Evolutionary conservation across 2,329 filamentous ascomycete genomes (phyloP).

Genomic region (Lachnellula occidentalis): DNA sequence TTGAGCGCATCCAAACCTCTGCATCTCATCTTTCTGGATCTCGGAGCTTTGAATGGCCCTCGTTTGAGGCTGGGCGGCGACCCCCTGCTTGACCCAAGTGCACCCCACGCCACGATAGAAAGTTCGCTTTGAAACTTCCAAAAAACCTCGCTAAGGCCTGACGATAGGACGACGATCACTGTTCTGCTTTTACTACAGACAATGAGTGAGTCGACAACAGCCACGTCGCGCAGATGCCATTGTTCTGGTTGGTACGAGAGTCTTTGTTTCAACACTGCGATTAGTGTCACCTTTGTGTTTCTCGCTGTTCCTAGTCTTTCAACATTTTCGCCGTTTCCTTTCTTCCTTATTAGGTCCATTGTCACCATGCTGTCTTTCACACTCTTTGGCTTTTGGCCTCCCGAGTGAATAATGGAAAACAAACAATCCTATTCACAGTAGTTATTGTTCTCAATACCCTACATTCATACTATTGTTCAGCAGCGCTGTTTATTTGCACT

Average conservation of each 20-base stretch:
- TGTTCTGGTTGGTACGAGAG: constrained; percentile 8
- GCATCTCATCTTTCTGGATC: constrained; percentile 23
- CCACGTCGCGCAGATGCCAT: constrained; percentile 6
- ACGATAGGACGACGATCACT: constrained; percentile 23
- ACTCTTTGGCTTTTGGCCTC: not conserved
- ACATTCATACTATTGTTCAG: constrained; percentile 16
- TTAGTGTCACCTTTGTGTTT: constrained; percentile 6
- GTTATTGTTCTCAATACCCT: constrained; percentile 16
- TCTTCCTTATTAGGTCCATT: constrained; percentile 15
- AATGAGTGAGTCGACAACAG: constrained; percentile 2
- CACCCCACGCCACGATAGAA: constrained; percentile 6
- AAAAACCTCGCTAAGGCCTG: constrained; percentile 13
- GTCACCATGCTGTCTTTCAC: not conserved
- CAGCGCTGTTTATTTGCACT: constrained; percentile 8
- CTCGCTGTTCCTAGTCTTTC: constrained; percentile 4
- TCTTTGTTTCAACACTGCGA: constrained; percentile 19
- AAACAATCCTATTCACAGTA: constrained; percentile 15
- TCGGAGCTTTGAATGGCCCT: constrained; percentile 21
- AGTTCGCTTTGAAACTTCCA: constrained; percentile 8
- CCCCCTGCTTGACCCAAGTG: constrained; percentile 11
- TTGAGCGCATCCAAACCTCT: constrained; percentile 7
- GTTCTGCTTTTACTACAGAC: constrained; percentile 2
- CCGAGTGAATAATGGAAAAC: constrained; percentile 18
- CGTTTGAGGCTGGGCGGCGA: constrained; percentile 13
- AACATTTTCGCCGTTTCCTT: constrained; percentile 11